phyloP scores from a whole-genome alignment of 495 filamentous ascomycete species.

The Trichoderma gamsii region DNA sequence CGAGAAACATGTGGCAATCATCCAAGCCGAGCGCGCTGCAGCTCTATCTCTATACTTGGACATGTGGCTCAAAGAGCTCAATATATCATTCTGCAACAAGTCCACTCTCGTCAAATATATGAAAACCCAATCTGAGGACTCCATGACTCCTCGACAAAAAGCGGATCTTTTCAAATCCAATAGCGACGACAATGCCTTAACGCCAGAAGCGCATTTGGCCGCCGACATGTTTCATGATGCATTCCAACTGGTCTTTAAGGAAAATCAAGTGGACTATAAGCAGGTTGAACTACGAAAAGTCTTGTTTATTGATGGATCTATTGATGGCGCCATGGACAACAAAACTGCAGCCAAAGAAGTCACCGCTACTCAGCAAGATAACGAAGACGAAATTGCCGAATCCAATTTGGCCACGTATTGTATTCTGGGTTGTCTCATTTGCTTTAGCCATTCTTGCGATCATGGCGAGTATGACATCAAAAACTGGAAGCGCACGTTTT shows the following conservation, averaged over 20 bases:
- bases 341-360: slow-evolving; percentile 41
- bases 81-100: slow-evolving; percentile 37
- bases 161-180: slow-evolving; percentile 35
- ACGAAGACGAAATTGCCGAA: slow-evolving; percentile 26
- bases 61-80: slow-evolving; percentile 37
- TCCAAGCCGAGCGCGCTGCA: slow-evolving; percentile 38
- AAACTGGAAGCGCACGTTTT: slow-evolving; percentile 34
- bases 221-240: slow-evolving; percentile 39
- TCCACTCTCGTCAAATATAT: slow-evolving; percentile 40
- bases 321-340: slow-evolving; percentile 39
- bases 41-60: slow-evolving; percentile 40
- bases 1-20: slow-evolving; percentile 35
- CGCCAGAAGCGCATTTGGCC: slow-evolving; percentile 29
- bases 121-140: slow-evolving; percentile 34
- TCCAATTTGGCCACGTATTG: slow-evolving; percentile 38
- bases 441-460: slow-evolving; percentile 44
- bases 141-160: slow-evolving; percentile 41
- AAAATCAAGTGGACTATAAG: slow-evolving; percentile 18
- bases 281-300: slow-evolving; percentile 38
- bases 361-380: slow-evolving; percentile 21
- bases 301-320: slow-evolving; percentile 37
- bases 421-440: slow-evolving; percentile 40
- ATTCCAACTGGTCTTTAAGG: slow-evolving; percentile 39
- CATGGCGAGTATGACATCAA: slow-evolving; percentile 44
- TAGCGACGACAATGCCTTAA: slow-evolving; percentile 26